phyloP scores from a whole-genome alignment of 129 eudicot genomes.

The Centrapalus pauciflorus region DNA sequence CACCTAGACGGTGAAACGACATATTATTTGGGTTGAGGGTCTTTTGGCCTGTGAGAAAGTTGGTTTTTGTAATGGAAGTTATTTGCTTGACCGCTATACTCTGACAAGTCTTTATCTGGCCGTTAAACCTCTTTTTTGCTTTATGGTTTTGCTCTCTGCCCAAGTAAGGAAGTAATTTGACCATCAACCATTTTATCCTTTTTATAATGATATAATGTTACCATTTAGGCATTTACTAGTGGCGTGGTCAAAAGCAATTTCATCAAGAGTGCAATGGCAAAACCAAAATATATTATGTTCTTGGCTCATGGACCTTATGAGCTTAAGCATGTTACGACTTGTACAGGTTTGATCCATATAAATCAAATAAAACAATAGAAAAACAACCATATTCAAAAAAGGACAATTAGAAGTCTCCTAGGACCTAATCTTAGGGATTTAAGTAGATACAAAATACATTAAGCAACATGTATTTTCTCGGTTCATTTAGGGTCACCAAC shows the following conservation, averaged over 20 bases:
- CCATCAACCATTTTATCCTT: neutral
- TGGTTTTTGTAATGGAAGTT: neutral
- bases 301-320: neutral
- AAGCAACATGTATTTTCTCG: neutral
- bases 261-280: neutral
- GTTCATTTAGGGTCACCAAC: neutral
- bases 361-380: neutral
- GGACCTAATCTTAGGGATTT: neutral
- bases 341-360: neutral
- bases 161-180: neutral
- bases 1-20: too few species aligned
- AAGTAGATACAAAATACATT: neutral
- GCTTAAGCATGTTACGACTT: neutral
- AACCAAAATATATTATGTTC: neutral
- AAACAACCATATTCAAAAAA: neutral
- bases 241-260: neutral
- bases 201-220: neutral
- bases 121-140: constrained; percentile 1
- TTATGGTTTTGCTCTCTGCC: neutral
- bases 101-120: neutral
- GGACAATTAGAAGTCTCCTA: neutral
- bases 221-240: neutral
- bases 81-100: neutral
- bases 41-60: neutral
- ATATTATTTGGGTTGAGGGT: neutral